Evolutionary conservation across 306 rosid species (phyloP).

Genomic region (Corylus avellana): DNA sequence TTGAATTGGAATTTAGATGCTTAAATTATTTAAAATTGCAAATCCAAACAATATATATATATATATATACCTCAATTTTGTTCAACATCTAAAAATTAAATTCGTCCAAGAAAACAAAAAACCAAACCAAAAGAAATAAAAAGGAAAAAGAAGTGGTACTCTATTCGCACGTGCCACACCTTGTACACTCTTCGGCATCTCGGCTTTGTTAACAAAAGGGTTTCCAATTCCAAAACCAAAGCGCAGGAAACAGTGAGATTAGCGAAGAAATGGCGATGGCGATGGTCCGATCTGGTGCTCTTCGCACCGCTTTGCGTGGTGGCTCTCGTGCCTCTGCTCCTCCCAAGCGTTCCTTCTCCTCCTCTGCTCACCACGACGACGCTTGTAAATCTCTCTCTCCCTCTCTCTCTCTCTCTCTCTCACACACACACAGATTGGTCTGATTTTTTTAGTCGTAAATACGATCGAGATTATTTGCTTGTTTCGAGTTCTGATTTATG

Average conservation of each 20-base stretch:
- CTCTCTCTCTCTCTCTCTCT: background rate
- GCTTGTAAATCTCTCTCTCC: constrained; percentile 46
- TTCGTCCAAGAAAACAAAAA: background rate
- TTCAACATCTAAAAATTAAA: no score
- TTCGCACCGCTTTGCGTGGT: constrained; percentile 61
- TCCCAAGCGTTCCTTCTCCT: constrained; percentile 64
- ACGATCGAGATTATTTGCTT: background rate
- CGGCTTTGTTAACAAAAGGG: background rate
- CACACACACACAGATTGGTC: background rate
- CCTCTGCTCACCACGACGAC: constrained; percentile 76
- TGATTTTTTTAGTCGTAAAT: background rate
- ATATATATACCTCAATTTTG: no score
- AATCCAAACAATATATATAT: no score
- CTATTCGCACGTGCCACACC: background rate
- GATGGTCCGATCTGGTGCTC: constrained; percentile 69
- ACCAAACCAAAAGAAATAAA: background rate
- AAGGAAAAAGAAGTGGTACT: background rate
- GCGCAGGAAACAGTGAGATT: background rate
- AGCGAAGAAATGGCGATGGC: constrained; percentile 63
- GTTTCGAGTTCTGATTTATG: background rate
- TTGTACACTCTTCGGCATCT: background rate
- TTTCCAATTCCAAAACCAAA: background rate
- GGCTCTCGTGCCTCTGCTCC: constrained; percentile 49
- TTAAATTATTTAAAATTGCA: no score
- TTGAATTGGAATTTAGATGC: no score